phyloP scores from a whole-genome alignment of 345 rosid genomes.

The Aegle marmelos region DNA sequence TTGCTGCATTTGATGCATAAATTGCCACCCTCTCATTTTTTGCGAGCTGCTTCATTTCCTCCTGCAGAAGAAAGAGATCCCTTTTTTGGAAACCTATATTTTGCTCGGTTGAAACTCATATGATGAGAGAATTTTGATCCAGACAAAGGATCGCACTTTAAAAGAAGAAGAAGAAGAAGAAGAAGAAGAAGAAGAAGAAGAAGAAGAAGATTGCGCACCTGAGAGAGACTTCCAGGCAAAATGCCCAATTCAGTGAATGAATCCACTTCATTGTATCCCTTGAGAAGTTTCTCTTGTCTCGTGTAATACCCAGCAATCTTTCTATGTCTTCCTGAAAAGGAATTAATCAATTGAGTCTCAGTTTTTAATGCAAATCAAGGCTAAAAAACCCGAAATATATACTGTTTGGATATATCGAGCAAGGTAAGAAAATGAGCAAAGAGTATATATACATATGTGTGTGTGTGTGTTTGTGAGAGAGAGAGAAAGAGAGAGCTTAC shows the following conservation, averaged over 20 bases:
- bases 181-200: no score
- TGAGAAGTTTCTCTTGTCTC: constrained; percentile 40
- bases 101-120: background rate
- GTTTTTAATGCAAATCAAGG: background rate
- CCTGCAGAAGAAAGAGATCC: constrained; percentile 7
- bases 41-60: constrained; percentile 27
- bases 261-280: constrained; percentile 48
- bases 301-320: constrained; percentile 40
- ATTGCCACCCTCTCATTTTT: constrained; percentile 34
- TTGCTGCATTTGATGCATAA: constrained; percentile 40
- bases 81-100: background rate
- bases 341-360: background rate
- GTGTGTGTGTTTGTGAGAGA: background rate
- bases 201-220: constrained; percentile 22
- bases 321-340: constrained; percentile 27
- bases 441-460: no score
- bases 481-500: no score
- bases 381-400: background rate
- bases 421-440: background rate
- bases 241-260: constrained; percentile 40
- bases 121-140: background rate
- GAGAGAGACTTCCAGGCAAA: constrained; percentile 31
- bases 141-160: background rate
- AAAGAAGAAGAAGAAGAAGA: no score
- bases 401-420: background rate